Percentiles rank a stretch among this genome's conserved stretches.
These are phyloP conservation scores for Talaromyces islandicus DNA, from an alignment of 2,329 filamentous ascomycete species.

Conservation along the genomic window DNA sequence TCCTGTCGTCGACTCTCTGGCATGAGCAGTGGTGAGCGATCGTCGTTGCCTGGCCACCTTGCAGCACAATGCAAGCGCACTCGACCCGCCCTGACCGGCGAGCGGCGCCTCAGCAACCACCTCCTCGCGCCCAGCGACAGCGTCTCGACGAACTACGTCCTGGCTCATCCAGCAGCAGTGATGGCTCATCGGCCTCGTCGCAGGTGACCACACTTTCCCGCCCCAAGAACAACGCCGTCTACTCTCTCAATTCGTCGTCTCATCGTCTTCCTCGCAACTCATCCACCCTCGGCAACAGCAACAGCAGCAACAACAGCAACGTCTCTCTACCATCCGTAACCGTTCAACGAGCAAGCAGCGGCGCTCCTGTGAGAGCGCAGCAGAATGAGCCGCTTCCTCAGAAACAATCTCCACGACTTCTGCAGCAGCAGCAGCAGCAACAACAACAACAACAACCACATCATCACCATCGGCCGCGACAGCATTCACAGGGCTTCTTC, in stretches of 20 bases:
- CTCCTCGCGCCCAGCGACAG: conserved; percentile 4
- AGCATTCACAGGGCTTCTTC: conserved; percentile 62
- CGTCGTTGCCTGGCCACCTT: not conserved
- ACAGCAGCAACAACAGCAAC: conserved; percentile 26
- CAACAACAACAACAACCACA: conserved; percentile 20
- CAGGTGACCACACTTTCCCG: conserved; percentile 39
- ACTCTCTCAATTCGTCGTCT: conserved; percentile 24
- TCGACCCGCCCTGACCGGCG: conserved; percentile 10
- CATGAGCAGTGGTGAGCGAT: not conserved
- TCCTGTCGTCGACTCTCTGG: not conserved
- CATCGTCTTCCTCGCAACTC: conserved; percentile 23
- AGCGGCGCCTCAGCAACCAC: conserved; percentile 2
- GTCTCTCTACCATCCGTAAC: conserved; percentile 31
- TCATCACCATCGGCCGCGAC: conserved; percentile 38
- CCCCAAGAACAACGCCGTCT: conserved; percentile 32
- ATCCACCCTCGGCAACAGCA: conserved; percentile 16
- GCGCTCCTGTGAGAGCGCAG: conserved; percentile 10
- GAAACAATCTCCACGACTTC: conserved; percentile 32
- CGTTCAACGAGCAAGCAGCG: conserved; percentile 24
- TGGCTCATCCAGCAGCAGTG: conserved; percentile 37
- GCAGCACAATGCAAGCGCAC: conserved; percentile 8
- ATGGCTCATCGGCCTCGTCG: conserved; percentile 40
- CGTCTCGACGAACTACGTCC: conserved; percentile 20
- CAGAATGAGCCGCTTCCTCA: conserved; percentile 10
- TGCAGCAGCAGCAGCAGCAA: not conserved